Evolutionary conservation across 331 rosid genomes (phyloP), one percentile per base, ranked within the genome.

Genomic region (Ulmus americana): DNA sequence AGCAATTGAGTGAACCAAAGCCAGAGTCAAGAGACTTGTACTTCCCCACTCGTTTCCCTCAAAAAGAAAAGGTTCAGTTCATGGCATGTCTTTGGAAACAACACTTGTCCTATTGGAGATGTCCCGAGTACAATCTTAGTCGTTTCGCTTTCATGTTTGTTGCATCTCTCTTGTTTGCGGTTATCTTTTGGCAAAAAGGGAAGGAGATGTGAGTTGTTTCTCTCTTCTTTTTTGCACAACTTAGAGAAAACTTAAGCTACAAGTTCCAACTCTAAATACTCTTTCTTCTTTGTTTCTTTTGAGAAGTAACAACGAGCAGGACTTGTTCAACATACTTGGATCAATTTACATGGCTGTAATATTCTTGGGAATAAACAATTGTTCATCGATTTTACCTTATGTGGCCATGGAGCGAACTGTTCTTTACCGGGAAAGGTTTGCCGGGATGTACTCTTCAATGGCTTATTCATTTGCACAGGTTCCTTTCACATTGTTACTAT

Each of bases 401-500:
- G 82, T 82, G 43, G 72, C 71, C 53, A 76, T 76, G 0, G 95
- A 77, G 55, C 83, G 90, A 52, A 78, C 70, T 7, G 77, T 87
- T 54, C 66, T 84, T 48, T 84, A 84, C 22, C 81, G 86, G 7
- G 95, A 87, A 80, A 80, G 85, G 66, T 83, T 83, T 20, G 86
- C 86, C 0, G 90, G 88, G 54, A 82, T 87, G 88, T 86, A 81
- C 66, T 86, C 90, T 49, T 78, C 85, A 35, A 71, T 70, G 76
- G 80, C 90, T 39, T 87, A 80, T 59, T 82, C 95, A 59, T 67
- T 80, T 65, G 79, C 82, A 8, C 88, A 87, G 90, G 95, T 82
- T 62, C 52, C 18, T 20, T 46, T 14, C 46, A 16, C 51, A 14
- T 28, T 28, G 2, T 28, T 28, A 28, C 35, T 28, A 2, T 28